These are phyloP conservation scores for Fusarium xyrophilum DNA, from an alignment of 2,329 filamentous ascomycete species.

Conservation along the genomic window DNA sequence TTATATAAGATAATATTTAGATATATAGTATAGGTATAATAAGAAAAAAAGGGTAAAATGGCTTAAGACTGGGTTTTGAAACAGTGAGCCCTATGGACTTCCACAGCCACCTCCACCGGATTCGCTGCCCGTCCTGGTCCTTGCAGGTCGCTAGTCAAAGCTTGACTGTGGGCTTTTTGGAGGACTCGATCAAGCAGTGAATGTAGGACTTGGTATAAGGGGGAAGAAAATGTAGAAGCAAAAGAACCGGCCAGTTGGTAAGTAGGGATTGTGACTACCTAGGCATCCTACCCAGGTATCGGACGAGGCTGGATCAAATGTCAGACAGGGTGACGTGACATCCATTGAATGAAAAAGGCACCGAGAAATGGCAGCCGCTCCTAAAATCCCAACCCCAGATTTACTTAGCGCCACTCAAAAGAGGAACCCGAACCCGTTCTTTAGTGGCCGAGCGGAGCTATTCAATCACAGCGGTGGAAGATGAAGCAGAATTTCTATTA, in stretches of 20 bases:
- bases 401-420: constrained; percentile 10
- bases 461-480: constrained; percentile 5
- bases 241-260: constrained; percentile 27
- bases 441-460: background rate
- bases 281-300: background rate
- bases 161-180: constrained; percentile 17
- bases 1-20: no score
- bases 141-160: constrained; percentile 25
- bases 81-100: no score
- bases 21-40: background rate
- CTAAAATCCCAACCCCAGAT: constrained; percentile 2
- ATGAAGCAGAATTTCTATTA: background rate
- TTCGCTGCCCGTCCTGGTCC: constrained; percentile 3
- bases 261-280: background rate
- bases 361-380: constrained; percentile 7
- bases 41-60: no score
- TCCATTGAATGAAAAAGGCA: background rate
- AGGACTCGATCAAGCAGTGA: background rate
- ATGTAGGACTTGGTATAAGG: background rate
- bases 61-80: no score
- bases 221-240: background rate
- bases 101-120: constrained; percentile 17
- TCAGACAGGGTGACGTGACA: constrained; percentile 29
- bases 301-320: constrained; percentile 23
- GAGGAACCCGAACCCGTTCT: constrained; percentile 18